These are phyloP conservation scores for Candida maris DNA, from an alignment of 805 yeast species.

Conservation along the genomic window DNA sequence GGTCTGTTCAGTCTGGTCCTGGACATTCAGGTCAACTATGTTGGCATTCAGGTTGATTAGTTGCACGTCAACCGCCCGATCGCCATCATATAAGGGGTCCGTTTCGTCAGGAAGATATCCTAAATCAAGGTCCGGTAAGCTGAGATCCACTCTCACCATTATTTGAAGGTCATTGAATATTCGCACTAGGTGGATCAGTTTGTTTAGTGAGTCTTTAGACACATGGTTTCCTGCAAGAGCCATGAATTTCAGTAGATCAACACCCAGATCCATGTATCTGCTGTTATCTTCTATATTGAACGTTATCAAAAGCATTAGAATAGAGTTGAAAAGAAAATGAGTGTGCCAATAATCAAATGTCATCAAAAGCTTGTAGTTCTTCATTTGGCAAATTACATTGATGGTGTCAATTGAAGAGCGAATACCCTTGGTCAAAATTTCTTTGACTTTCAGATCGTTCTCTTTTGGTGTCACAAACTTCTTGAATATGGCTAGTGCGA, in stretches of 20 bases:
- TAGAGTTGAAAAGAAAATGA: constrained; percentile 35
- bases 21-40: constrained; percentile 13
- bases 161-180: constrained; percentile 21
- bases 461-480: constrained; percentile 23
- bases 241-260: constrained; percentile 27
- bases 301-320: constrained; percentile 28
- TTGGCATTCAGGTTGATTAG: constrained; percentile 14
- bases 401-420: constrained; percentile 32
- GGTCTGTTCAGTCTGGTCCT: constrained; percentile 15
- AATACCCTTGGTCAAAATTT: constrained; percentile 29
- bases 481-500: constrained; percentile 33
- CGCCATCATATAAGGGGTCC: constrained; percentile 5
- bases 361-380: constrained; percentile 28
- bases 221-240: constrained; percentile 27
- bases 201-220: constrained; percentile 24
- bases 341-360: constrained; percentile 40
- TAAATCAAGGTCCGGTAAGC: constrained; percentile 12
- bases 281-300: constrained; percentile 11
- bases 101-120: constrained; percentile 5
- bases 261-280: constrained; percentile 16
- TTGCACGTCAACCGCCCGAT: constrained; percentile 12
- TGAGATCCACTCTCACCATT: constrained; percentile 13
- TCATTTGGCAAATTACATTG: constrained; percentile 26
- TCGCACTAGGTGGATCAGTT: constrained; percentile 20
- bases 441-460: constrained; percentile 20